phyloP scores from a whole-genome alignment of 768 basidiomycete genomes.

The Lactifluus echinatus region DNA sequence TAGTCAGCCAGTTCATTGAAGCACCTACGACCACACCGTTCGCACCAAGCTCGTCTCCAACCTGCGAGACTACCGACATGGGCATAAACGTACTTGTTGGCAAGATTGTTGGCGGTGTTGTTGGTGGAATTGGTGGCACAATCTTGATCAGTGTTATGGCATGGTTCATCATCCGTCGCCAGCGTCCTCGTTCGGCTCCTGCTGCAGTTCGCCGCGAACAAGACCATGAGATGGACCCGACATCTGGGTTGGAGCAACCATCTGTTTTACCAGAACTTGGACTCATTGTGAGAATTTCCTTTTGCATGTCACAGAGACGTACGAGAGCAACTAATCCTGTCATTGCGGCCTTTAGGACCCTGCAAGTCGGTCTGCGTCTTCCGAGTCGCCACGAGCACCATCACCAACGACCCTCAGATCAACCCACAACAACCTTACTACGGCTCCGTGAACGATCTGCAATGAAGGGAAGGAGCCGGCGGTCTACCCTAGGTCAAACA shows the following conservation, averaged over 20 bases:
- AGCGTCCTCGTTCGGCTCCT: conserved; percentile 23
- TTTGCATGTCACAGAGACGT: not conserved
- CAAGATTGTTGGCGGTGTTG: conserved; percentile 55
- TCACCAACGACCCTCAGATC: conserved; percentile 13
- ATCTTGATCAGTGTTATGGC: conserved; percentile 33
- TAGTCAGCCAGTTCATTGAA: not conserved
- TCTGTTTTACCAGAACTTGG: too few relatives aligned
- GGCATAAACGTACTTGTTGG: too few relatives aligned
- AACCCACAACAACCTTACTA: not conserved
- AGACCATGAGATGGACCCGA: conserved; percentile 1
- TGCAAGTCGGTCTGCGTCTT: conserved; percentile 18
- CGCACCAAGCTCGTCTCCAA: conserved; percentile 20
- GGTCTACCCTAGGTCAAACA: too few relatives aligned
- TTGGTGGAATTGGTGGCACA: conserved; percentile 43
- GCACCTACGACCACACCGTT: not conserved
- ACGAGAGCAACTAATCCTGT: not conserved
- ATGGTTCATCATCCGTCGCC: conserved; percentile 32
- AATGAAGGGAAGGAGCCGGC: too few relatives aligned
- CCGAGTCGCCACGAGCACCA: conserved; percentile 2
- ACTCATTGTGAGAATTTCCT: conserved; percentile 12
- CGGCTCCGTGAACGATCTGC: conserved; percentile 1
- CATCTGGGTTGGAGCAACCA: too few relatives aligned
- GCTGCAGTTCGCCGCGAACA: conserved; percentile 11
- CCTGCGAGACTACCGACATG: too few relatives aligned
- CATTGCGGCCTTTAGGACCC: conserved; percentile 7